Percentiles rank a stretch among this genome's conserved stretches.
Conservation (phyloP, 176 grass and related monocot species). For the Avena eriantha region DNA sequence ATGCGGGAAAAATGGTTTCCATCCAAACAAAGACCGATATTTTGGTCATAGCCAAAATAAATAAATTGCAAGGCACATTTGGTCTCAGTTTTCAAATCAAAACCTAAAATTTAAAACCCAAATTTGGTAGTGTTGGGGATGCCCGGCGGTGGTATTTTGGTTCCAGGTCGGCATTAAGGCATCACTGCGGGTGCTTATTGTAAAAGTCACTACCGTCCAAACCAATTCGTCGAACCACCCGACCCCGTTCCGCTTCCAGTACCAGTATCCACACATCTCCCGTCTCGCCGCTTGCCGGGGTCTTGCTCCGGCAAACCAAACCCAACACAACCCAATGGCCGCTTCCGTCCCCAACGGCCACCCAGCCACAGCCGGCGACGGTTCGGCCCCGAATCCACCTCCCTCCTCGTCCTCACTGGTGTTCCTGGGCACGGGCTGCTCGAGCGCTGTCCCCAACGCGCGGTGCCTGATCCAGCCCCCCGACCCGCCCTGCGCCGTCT, state of each 20-base stretch:
- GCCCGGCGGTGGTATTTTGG: too few relatives aligned
- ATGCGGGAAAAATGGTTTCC: too few relatives aligned
- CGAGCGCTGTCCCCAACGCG: constrained; percentile 89
- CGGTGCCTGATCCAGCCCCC: constrained; percentile 90
- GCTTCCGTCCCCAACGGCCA: constrained; percentile 47
- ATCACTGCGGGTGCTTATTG: neutral
- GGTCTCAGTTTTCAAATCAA: too few relatives aligned
- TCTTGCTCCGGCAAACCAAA: constrained; percentile 16
- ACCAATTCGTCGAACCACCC: constrained; percentile 22
- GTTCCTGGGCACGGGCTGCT: constrained; percentile 97
- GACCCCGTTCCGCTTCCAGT: neutral
- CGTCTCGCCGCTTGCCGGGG: constrained; percentile 20
- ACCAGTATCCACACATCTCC: neutral
- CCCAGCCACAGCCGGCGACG: neutral
- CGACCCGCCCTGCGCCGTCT: constrained; percentile 89
- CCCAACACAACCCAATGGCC: constrained; percentile 41
- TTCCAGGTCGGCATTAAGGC: too few relatives aligned
- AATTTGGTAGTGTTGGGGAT: too few relatives aligned
- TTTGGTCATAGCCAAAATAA: too few relatives aligned
- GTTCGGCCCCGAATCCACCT: neutral
- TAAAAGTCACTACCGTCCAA: constrained; percentile 11
- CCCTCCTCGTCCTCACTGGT: constrained; percentile 75
- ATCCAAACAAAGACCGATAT: too few relatives aligned
- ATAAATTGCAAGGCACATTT: too few relatives aligned
- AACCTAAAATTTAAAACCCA: too few relatives aligned